Conservation (phyloP, 306 rosid species). For the Ormosia semicastrata region DNA sequence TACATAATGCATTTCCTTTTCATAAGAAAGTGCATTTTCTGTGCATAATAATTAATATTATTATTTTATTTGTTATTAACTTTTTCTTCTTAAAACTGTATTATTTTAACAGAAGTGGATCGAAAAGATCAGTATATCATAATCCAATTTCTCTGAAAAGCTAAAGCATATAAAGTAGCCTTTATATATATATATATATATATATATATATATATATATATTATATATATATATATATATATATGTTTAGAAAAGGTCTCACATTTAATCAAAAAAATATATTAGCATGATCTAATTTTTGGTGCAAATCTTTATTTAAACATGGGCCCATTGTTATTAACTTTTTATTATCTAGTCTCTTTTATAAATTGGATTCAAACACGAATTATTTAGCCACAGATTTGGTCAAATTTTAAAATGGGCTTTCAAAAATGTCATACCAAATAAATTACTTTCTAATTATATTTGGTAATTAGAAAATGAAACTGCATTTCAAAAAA, state of each 20-base stretch:
- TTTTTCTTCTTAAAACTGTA: background rate
- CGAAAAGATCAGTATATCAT: conserved; percentile 6
- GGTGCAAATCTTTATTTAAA: background rate
- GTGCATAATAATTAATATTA: background rate
- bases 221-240: background rate
- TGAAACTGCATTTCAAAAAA: background rate
- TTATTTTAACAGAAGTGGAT: conserved; percentile 12
- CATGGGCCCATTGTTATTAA: background rate
- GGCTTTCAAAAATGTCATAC: background rate
- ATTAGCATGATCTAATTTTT: background rate
- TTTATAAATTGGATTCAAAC: background rate
- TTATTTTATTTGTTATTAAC: background rate
- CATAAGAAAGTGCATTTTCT: conserved; percentile 1
- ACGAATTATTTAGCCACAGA: background rate
- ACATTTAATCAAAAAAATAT: conserved; percentile 1
- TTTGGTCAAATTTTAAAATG: conserved; percentile 33
- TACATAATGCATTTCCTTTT: background rate
- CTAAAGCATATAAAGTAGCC: conserved; percentile 14
- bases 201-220: background rate
- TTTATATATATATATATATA: background rate
- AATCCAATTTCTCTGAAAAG: conserved; percentile 33
- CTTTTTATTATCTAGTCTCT: background rate
- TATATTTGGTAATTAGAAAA: background rate
- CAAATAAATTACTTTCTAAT: too few species aligned
- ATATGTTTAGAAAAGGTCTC: conserved; percentile 32